These are phyloP conservation scores for Talaromyces sp. DNA, from an alignment of 2,329 filamentous ascomycete genomes.

Conservation along the genomic window DNA sequence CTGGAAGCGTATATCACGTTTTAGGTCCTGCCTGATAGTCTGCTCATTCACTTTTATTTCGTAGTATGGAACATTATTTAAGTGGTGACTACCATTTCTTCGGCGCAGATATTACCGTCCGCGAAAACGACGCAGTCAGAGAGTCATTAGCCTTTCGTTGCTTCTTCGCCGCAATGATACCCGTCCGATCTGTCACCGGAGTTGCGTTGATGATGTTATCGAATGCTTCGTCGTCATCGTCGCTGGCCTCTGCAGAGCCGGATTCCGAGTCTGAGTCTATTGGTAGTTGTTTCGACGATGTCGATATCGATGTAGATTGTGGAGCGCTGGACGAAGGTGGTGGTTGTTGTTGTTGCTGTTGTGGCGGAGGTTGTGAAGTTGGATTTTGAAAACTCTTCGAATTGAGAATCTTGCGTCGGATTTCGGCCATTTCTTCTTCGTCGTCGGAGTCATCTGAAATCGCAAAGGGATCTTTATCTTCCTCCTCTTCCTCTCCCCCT, in stretches of 20 bases:
- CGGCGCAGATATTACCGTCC: conserved; percentile 49
- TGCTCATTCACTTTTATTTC: not conserved
- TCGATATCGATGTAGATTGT: conserved; percentile 43
- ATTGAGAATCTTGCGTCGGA: conserved; percentile 81
- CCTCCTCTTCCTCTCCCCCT: conserved; percentile 48
- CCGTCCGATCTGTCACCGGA: conserved; percentile 80
- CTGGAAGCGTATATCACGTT: not conserved
- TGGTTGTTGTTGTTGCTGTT: conserved; percentile 51
- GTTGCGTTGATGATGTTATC: conserved; percentile 91
- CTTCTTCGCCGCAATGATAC: conserved; percentile 60
- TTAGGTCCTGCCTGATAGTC: not conserved
- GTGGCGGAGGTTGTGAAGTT: conserved; percentile 38
- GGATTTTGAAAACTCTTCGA: conserved; percentile 80
- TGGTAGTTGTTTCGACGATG: conserved; percentile 45
- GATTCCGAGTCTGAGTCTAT: conserved; percentile 67
- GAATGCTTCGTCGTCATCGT: conserved; percentile 66
- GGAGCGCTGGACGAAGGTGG: conserved; percentile 26
- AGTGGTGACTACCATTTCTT: conserved; percentile 31
- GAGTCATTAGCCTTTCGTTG: conserved; percentile 51
- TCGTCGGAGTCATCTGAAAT: conserved; percentile 78
- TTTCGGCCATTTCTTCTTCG: conserved; percentile 88
- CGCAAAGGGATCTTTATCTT: conserved; percentile 64
- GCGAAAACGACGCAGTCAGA: conserved; percentile 49
- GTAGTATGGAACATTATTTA: not conserved
- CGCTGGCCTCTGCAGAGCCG: conserved; percentile 59